A percentile compares a stretch with the other conserved stretches of the same genome.
Conservation (phyloP, 768 basidiomycete species). For the Lactarius indigo region DNA sequence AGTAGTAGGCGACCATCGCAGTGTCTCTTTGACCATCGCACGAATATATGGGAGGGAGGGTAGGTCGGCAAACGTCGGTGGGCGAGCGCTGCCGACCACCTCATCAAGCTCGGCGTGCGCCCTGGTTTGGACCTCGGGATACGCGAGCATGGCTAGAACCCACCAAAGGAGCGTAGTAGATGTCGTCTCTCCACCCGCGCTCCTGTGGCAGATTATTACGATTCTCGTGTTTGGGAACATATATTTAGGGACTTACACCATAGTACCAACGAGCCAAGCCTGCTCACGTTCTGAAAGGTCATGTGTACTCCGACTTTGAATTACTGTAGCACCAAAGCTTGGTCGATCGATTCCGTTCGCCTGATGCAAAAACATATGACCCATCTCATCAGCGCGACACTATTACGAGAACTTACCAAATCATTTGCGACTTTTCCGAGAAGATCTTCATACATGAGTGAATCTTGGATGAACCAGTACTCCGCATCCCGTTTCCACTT, state of each 20-base stretch:
- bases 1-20: slow-evolving; percentile 17
- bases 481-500: slow-evolving; percentile 18
- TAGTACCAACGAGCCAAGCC: neutral
- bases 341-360: neutral
- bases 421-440: neutral
- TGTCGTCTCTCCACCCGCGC: slow-evolving; percentile 12
- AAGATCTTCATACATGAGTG: slow-evolving; percentile 12
- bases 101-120: slow-evolving; percentile 36
- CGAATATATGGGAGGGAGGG: no score
- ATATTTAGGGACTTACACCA: slow-evolving; percentile 13
- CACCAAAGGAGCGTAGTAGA: no score
- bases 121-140: no score
- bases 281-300: neutral
- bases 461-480: slow-evolving; percentile 11
- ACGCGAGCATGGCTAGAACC: no score
- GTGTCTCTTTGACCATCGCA: no score
- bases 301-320: neutral
- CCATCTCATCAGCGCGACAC: no score
- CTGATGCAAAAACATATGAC: no score
- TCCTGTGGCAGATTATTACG: neutral
- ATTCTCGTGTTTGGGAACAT: no score
- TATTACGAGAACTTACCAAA: no score
- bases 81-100: slow-evolving; percentile 19
- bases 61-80: no score
- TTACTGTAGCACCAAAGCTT: slow-evolving; percentile 4